phyloP scores from a whole-genome alignment of 2,329 filamentous ascomycete species.

The Talaromyces sp. region DNA sequence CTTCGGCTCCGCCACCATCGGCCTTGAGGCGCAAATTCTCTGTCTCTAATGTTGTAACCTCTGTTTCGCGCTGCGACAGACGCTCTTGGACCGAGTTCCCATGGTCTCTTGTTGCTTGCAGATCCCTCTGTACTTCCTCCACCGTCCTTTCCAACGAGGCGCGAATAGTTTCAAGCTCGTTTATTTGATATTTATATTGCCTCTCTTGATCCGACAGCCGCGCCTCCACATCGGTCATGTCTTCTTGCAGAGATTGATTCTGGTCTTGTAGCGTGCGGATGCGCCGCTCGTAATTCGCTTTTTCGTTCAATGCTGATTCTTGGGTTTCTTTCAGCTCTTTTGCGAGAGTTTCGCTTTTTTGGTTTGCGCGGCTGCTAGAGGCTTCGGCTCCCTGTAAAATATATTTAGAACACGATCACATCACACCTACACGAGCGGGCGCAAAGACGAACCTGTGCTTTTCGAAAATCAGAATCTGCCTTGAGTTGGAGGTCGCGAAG shows the following conservation, averaged over 20 bases:
- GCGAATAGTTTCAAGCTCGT: conserved; percentile 58
- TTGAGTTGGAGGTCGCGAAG: conserved; percentile 72
- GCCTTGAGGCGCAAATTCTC: conserved; percentile 81
- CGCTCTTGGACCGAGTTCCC: conserved; percentile 60
- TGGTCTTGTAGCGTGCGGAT: conserved; percentile 60
- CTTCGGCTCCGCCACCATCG: conserved; percentile 80
- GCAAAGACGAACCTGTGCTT: conserved; percentile 46
- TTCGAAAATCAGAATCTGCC: conserved; percentile 80
- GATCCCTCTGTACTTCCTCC: conserved; percentile 45
- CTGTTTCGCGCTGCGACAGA: conserved; percentile 62
- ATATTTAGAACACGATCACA: not conserved
- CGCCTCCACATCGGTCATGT: conserved; percentile 76
- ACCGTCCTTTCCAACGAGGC: conserved; percentile 53
- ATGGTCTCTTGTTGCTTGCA: conserved; percentile 53
- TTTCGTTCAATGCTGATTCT: conserved; percentile 52
- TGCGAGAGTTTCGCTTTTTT: conserved; percentile 51
- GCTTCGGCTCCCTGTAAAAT: conserved; percentile 46
- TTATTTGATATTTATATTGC: conserved; percentile 55
- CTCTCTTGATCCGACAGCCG: conserved; percentile 65
- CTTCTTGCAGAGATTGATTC: conserved; percentile 69
- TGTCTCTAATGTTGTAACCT: conserved; percentile 71
- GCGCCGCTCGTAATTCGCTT: conserved; percentile 50
- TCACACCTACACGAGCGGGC: not conserved
- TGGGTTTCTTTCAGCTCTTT: conserved; percentile 53
- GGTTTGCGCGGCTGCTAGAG: conserved; percentile 44